Evolutionary conservation across 108 stramenopile genomes (phyloP).

Genomic region (Cyclotella cryptica): DNA sequence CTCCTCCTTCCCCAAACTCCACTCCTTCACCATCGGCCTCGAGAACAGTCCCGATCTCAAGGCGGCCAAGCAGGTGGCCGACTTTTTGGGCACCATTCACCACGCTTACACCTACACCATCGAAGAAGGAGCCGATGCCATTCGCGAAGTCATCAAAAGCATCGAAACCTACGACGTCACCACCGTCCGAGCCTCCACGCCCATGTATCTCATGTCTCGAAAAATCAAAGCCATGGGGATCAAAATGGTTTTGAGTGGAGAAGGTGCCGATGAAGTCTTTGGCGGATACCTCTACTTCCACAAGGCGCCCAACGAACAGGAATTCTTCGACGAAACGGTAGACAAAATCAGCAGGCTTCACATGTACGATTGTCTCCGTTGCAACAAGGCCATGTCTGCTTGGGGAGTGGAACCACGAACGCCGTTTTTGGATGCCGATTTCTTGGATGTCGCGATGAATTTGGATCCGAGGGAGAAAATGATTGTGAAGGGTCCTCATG

Average conservation of each 20-base stretch:
- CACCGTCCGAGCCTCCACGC: constrained; percentile 96
- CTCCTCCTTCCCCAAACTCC: constrained; percentile 88
- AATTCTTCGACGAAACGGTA: constrained; percentile 96
- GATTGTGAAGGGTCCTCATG: constrained; percentile 83
- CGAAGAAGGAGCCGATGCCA: constrained; percentile 97
- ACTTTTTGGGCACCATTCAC: constrained; percentile 97
- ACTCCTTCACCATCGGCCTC: constrained; percentile 97
- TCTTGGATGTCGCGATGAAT: constrained; percentile 96
- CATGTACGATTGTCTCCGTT: constrained; percentile 98
- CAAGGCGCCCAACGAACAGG: constrained; percentile 96
- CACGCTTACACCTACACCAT: constrained; percentile 96
- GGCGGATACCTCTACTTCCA: constrained; percentile 99
- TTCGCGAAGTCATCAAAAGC: constrained; percentile 93
- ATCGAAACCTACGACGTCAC: constrained; percentile 98
- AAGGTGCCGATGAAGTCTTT: constrained; percentile 98
- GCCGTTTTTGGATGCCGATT: constrained; percentile 98
- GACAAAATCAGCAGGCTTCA: constrained; percentile 94
- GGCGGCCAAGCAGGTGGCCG: constrained; percentile 94
- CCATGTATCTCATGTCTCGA: constrained; percentile 97
- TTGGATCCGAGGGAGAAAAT: constrained; percentile 95
- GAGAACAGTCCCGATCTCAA: constrained; percentile 92
- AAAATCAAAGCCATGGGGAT: constrained; percentile 99
- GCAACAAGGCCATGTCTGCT: constrained; percentile 98
- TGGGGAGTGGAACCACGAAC: constrained; percentile 98
- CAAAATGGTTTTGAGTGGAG: constrained; percentile 99